Percentiles rank a stretch among this genome's conserved stretches.
Evolutionary conservation across 1,284 basidiomycete species (phyloP).

Genomic region (Malassezia psittaci): DNA sequence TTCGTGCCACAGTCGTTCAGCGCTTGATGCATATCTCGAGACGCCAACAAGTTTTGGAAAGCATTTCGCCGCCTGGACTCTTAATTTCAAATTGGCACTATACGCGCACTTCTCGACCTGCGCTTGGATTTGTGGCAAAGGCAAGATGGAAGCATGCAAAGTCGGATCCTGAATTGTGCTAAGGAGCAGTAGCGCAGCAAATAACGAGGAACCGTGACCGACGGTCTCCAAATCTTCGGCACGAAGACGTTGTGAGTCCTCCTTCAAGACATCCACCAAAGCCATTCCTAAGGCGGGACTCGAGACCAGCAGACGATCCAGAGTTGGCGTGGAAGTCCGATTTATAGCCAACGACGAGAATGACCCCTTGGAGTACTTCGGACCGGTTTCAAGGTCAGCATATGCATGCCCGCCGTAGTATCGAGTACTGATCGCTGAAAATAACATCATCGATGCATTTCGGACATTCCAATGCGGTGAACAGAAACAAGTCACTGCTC

Average conservation of each 20-base stretch:
- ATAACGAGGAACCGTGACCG: conserved; percentile 25
- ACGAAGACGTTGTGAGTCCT: not conserved
- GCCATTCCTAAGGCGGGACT: conserved; percentile 12
- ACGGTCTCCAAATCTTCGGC: not conserved
- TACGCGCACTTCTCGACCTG: conserved; percentile 20
- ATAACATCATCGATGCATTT: conserved; percentile 49
- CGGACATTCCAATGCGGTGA: conserved; percentile 47
- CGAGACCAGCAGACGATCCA: conserved; percentile 13
- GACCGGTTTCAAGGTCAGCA: not conserved
- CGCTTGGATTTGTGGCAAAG: conserved; percentile 1
- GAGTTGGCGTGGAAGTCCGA: too few relatives aligned
- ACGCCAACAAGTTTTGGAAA: conserved; percentile 22
- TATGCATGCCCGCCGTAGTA: conserved; percentile 24
- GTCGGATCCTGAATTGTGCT: conserved; percentile 8
- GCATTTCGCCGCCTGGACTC: conserved; percentile 25
- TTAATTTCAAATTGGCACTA: conserved; percentile 31
- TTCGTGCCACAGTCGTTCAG: conserved; percentile 1
- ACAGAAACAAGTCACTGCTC: conserved; percentile 43
- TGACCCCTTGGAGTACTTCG: too few relatives aligned
- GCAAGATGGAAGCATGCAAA: not conserved
- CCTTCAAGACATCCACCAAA: not conserved
- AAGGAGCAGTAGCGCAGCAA: conserved; percentile 35
- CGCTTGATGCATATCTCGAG: conserved; percentile 6
- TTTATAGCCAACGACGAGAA: too few relatives aligned
- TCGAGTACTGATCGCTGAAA: conserved; percentile 40